phyloP scores from a whole-genome alignment of 805 yeast genomes.

The Candida ipomoeae region DNA sequence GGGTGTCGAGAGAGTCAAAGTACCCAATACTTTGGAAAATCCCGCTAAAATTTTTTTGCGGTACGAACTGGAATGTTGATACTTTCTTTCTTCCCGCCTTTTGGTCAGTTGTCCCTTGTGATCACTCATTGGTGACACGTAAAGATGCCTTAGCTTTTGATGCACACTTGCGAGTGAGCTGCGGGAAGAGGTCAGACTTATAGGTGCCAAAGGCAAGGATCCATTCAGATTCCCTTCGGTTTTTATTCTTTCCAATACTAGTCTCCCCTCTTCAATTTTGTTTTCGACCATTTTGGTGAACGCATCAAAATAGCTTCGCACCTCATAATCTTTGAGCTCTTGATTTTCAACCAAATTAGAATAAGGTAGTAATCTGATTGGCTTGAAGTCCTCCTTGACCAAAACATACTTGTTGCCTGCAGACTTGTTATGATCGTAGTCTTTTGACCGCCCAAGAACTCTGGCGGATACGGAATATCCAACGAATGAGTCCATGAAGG shows the following conservation, averaged over 20 bases:
- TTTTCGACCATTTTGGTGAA: constrained; percentile 28
- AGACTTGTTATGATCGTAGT: constrained; percentile 22
- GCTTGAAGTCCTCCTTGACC: constrained; percentile 29
- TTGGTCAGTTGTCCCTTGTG: constrained; percentile 15
- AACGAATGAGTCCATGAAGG: constrained; percentile 35
- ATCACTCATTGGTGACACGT: constrained; percentile 23
- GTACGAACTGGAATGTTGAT: constrained; percentile 29
- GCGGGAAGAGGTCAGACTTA: constrained; percentile 11
- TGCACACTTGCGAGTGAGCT: constrained; percentile 5
- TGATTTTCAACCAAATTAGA: constrained; percentile 20
- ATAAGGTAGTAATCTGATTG: constrained; percentile 35
- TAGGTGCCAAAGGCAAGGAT: constrained; percentile 8
- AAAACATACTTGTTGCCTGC: constrained; percentile 33
- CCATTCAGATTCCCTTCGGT: constrained; percentile 2
- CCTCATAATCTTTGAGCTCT: constrained; percentile 18
- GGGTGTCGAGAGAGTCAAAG: constrained; percentile 34
- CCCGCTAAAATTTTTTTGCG: constrained; percentile 36
- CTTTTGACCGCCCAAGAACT: constrained; percentile 39
- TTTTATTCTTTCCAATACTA: constrained; percentile 9
- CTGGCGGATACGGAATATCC: constrained; percentile 37
- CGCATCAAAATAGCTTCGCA: constrained; percentile 29
- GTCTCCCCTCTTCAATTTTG: constrained; percentile 22
- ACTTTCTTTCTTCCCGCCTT: constrained; percentile 20
- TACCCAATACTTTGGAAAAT: constrained; percentile 25
- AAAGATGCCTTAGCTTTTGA: constrained; percentile 30